phyloP scores from a whole-genome alignment of 768 basidiomycete species.

The Podaxis sp. region DNA sequence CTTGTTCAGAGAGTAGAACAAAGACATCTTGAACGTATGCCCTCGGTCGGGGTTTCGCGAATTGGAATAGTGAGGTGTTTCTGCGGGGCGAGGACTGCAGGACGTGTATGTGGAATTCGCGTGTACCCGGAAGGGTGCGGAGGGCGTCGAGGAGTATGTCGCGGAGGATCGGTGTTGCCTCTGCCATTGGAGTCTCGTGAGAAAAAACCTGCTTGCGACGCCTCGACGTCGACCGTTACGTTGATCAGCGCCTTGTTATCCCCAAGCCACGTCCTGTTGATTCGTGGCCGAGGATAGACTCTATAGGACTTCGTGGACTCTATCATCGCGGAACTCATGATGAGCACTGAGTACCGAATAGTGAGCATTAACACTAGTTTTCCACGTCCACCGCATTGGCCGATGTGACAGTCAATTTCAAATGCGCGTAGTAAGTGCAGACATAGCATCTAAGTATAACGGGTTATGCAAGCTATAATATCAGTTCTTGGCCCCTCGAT shows the following conservation, averaged over 20 bases:
- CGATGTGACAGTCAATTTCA: not conserved
- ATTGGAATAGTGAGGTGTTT: constrained; percentile 69
- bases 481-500: not conserved
- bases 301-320: not conserved
- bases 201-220: not conserved
- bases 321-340: no score
- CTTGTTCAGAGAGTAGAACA: constrained; percentile 68
- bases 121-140: constrained; percentile 56
- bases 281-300: not conserved
- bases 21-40: constrained; percentile 76
- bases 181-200: constrained; percentile 8
- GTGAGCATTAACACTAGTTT: not conserved
- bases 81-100: constrained; percentile 70
- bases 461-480: not conserved
- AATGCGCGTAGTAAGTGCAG: not conserved
- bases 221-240: not conserved
- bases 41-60: constrained; percentile 63
- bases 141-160: constrained; percentile 62
- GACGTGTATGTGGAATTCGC: constrained; percentile 73
- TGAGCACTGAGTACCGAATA: no score
- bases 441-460: not conserved
- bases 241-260: not conserved
- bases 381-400: not conserved
- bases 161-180: constrained; percentile 38
- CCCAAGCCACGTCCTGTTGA: not conserved